phyloP scores from a whole-genome alignment of 106 monocot species.

The Posidonia australis region DNA sequence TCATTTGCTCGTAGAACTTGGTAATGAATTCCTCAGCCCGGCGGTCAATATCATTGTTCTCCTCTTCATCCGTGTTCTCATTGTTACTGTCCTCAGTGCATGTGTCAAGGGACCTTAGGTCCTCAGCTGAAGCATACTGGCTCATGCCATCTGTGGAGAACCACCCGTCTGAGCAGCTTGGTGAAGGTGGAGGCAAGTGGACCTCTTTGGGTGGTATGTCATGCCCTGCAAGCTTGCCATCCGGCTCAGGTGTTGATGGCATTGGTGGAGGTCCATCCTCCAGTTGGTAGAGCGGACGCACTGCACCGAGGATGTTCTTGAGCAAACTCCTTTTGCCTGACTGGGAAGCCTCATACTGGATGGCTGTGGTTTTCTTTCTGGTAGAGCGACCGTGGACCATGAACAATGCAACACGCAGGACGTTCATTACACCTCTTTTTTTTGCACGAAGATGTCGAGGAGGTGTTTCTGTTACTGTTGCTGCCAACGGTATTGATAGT shows the following conservation, averaged over 20 bases:
- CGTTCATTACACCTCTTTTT: neutral
- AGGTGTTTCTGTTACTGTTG: neutral
- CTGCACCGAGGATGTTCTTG: conserved; percentile 5
- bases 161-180: neutral
- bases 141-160: conserved; percentile 8
- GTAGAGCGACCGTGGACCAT: conserved; percentile 1
- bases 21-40: conserved; percentile 23
- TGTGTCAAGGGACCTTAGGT: conserved; percentile 2
- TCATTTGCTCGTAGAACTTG: conserved; percentile 23
- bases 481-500: neutral
- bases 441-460: neutral
- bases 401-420: conserved; percentile 4
- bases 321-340: conserved; percentile 7
- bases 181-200: neutral
- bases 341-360: neutral
- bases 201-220: neutral
- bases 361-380: neutral
- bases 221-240: neutral
- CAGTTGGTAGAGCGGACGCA: conserved; percentile 11
- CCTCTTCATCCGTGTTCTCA: neutral
- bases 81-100: neutral
- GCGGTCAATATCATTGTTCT: conserved; percentile 7
- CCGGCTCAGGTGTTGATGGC: neutral
- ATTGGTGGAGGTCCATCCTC: neutral
- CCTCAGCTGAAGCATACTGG: conserved; percentile 11